phyloP scores from a whole-genome alignment of 441 rosid species.

The Pelargonium cotyledonis region DNA sequence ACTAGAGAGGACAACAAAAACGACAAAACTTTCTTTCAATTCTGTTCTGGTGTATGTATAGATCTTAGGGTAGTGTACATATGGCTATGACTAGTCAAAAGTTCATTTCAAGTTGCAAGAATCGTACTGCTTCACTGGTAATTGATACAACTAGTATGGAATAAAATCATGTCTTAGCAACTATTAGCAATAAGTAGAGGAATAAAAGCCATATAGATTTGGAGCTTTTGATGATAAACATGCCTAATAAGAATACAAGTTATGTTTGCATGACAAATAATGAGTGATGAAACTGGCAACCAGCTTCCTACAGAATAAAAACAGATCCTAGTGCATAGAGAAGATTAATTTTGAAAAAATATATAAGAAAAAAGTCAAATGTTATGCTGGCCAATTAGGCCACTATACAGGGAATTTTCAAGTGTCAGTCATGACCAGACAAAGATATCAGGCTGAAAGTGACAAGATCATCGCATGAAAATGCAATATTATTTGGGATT shows the following conservation, averaged over 20 bases:
- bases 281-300: background rate
- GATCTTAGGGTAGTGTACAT: too few species aligned
- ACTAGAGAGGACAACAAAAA: too few species aligned
- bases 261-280: background rate
- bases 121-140: background rate
- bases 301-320: background rate
- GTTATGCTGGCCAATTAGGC: slow-evolving; percentile 3
- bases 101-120: slow-evolving; percentile 4
- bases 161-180: background rate
- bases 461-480: background rate
- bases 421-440: background rate
- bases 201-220: background rate
- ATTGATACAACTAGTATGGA: too few species aligned
- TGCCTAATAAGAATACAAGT: background rate
- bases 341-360: background rate
- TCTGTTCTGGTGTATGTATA: too few species aligned
- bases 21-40: too few species aligned
- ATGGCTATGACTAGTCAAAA: background rate
- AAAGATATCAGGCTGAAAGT: background rate
- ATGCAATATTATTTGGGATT: background rate
- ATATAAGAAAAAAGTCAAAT: background rate
- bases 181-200: background rate
- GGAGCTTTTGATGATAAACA: background rate
- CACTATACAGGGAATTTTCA: background rate
- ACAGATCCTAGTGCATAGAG: background rate